These are phyloP conservation scores for Epichloe festucae DNA, from an alignment of 2,329 filamentous ascomycete genomes.

Conservation along the genomic window DNA sequence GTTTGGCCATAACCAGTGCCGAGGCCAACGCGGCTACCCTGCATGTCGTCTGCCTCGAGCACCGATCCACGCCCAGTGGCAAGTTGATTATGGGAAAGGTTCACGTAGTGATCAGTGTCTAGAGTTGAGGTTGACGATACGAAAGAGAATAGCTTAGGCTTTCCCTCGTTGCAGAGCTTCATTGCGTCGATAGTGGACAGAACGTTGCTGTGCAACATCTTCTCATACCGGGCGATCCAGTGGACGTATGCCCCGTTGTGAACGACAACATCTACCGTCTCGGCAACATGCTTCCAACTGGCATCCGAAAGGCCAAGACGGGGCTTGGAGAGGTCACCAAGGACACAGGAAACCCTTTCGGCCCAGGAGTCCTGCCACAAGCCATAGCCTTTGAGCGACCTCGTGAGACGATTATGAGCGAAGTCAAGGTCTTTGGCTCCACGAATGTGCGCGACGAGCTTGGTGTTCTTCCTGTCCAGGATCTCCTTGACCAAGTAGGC, in stretches of 20 bases:
- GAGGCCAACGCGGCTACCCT: constrained; percentile 62
- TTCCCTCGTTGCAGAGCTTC: constrained; percentile 61
- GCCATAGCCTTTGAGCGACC: constrained; percentile 62
- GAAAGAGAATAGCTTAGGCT: constrained; percentile 65
- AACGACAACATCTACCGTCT: constrained; percentile 58
- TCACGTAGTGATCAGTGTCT: constrained; percentile 69
- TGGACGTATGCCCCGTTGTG: constrained; percentile 77
- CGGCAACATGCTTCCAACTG: constrained; percentile 50
- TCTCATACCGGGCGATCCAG: constrained; percentile 69
- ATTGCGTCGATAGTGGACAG: constrained; percentile 67
- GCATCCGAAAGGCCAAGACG: constrained; percentile 57
- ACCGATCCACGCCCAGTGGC: constrained; percentile 46
- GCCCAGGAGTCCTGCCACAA: constrained; percentile 56
- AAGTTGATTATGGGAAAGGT: constrained; percentile 44
- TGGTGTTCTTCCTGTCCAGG: constrained; percentile 30
- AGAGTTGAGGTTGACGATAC: constrained; percentile 68
- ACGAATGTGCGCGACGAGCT: constrained; percentile 63
- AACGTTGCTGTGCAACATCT: constrained; percentile 64
- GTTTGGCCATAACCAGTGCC: constrained; percentile 82
- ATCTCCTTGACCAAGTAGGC: constrained; percentile 68
- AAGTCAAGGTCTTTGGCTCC: constrained; percentile 43
- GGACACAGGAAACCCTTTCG: constrained; percentile 53
- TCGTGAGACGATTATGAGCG: constrained; percentile 50
- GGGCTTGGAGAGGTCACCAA: constrained; percentile 62
- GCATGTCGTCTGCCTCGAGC: constrained; percentile 63